Base-by-base conservation (phyloP, 2,329 filamentous ascomycete genomes). In the Penicillium sp. region DNA sequence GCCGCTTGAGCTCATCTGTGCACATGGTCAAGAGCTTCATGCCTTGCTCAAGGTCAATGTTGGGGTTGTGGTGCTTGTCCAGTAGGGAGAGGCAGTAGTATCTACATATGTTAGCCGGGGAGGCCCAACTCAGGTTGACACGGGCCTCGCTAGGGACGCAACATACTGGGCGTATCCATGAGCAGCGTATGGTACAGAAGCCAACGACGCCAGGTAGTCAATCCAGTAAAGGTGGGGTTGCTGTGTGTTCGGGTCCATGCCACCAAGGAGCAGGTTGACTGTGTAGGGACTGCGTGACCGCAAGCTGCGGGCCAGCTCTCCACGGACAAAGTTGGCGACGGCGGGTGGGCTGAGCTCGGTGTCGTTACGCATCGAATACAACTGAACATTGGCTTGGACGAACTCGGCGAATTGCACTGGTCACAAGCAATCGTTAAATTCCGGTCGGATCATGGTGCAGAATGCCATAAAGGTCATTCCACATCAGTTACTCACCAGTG, bases 51-150 rank as follows among this genome's bases (percentile, higher is more conserved):
- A 95, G 88, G 62, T 85, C 86, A 78, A 99, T 98, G 73, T 97
- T 90, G 50, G 95, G 94, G 73, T 97, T 91, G 77, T 99, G 95
- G 78, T 99, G 95, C 83, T 99, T 99, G 82, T 99, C 95, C 54
- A 99, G 87, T 69, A 96, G 96, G 6, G 92, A 96, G 62, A 99
- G 85, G 78, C 95, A 99, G 84, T 99, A 99, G 84, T 98, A 98
- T 80, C 88, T 92, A 63, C 37, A 31, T 15, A 20, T 39, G 49
- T 69, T 59, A 73, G 63, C 38, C 55, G 59, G 63, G 37, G 43
- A 38, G 8, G n/a, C 52, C 58, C 31, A 35, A 31, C 22, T 37
- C 42, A 42, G 41, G 20, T 25, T 41, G 17, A 22, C 8, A 11
- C 25, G 47, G 28, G 35, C 22, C 57, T 7, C 22, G 28, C 31